These are phyloP conservation scores for Graphilbum fragrans DNA, from an alignment of 2,329 filamentous ascomycete genomes.

Conservation along the genomic window DNA sequence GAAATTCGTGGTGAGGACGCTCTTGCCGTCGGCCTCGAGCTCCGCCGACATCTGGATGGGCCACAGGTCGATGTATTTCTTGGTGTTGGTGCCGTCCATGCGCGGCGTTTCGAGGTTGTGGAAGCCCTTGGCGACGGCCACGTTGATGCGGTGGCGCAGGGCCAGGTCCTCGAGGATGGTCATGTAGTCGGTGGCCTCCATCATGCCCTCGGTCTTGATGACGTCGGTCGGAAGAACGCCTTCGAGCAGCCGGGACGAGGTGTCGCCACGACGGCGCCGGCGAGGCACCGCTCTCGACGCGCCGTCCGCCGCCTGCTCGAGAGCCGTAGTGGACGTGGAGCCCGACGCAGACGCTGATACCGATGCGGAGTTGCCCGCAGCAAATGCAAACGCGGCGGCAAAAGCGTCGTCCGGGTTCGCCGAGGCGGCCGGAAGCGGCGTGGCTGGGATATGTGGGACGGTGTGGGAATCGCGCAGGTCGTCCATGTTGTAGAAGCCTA, in stretches of 20 bases:
- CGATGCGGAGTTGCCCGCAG: conserved; percentile 7
- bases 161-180: conserved; percentile 75
- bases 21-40: conserved; percentile 53
- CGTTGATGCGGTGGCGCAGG: conserved; percentile 67
- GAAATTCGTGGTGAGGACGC: conserved; percentile 74
- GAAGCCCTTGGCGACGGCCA: conserved; percentile 75
- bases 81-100: conserved; percentile 46
- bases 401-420: conserved; percentile 14
- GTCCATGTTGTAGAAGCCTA: conserved; percentile 71
- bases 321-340: not conserved
- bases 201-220: conserved; percentile 55
- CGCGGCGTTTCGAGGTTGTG: conserved; percentile 62
- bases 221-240: conserved; percentile 55
- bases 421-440: conserved; percentile 18
- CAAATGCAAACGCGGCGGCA: not conserved
- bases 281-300: not conserved
- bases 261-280: conserved; percentile 35
- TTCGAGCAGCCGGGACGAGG: conserved; percentile 41
- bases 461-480: conserved; percentile 54
- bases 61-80: conserved; percentile 80
- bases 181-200: conserved; percentile 62
- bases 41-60: conserved; percentile 90
- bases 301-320: not conserved
- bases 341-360: not conserved
- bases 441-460: conserved; percentile 27